A percentile compares a stretch with the other conserved stretches of the same genome.
These are phyloP conservation scores for Glycyrrhiza uralensis DNA, from an alignment of 306 rosid genomes.

Conservation along the genomic window DNA sequence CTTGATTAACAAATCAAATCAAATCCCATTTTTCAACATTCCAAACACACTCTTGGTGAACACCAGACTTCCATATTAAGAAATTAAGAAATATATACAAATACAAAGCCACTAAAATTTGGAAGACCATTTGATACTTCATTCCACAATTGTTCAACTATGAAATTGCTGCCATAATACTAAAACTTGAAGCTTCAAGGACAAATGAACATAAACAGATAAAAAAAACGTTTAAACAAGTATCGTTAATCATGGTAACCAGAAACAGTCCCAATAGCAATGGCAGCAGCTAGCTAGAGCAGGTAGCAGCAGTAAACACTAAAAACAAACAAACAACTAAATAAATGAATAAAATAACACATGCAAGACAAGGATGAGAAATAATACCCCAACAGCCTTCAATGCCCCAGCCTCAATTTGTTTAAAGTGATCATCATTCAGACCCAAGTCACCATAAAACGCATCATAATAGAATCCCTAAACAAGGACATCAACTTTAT, in stretches of 20 bases:
- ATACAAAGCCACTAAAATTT: not conserved
- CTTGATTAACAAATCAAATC: not conserved
- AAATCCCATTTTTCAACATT: not conserved
- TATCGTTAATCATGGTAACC: not conserved
- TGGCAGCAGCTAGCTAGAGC: not conserved
- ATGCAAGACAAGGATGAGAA: conserved; percentile 6
- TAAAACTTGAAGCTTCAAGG: not conserved
- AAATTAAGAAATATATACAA: no score
- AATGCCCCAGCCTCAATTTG: conserved; percentile 58
- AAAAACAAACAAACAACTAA: not conserved
- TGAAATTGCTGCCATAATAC: not conserved
- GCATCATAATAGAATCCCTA: conserved; percentile 97
- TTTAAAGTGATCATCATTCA: conserved; percentile 92
- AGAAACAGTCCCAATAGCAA: not conserved
- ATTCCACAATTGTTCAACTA: not conserved
- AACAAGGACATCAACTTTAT: conserved; percentile 23
- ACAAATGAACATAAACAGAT: not conserved
- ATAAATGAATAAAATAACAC: not conserved
- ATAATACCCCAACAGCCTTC: conserved; percentile 75
- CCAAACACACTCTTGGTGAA: not conserved
- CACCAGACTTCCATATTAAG: not conserved
- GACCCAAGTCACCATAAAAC: conserved; percentile 79
- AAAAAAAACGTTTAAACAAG: not conserved
- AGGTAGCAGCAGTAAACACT: not conserved
- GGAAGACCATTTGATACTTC: not conserved